Percentiles rank a stretch among this genome's conserved stretches.
phyloP scores from a whole-genome alignment of 2,329 filamentous ascomycete genomes.

The Alternaria triticina region DNA sequence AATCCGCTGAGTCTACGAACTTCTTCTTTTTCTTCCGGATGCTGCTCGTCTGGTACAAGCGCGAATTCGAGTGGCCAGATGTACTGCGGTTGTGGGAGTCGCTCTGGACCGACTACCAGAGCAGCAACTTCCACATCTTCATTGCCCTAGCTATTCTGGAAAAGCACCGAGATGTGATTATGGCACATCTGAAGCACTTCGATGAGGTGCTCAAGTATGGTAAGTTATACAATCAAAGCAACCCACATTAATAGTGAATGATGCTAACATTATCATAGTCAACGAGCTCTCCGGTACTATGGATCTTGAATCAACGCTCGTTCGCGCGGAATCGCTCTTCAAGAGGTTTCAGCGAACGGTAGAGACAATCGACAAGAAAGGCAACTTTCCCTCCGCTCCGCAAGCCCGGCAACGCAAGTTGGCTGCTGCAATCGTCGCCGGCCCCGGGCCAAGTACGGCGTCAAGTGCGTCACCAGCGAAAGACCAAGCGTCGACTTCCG shows the following conservation, averaged over 20 bases:
- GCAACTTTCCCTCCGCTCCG: constrained; percentile 73
- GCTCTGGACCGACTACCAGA: constrained; percentile 91
- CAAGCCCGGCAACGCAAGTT: constrained; percentile 58
- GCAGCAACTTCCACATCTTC: constrained; percentile 91
- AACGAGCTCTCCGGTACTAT: constrained; percentile 95
- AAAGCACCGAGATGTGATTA: constrained; percentile 95
- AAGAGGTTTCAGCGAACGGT: constrained; percentile 85
- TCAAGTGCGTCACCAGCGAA: constrained; percentile 23
- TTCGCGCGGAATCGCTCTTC: constrained; percentile 88
- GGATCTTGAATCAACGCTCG: constrained; percentile 83
- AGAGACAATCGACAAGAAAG: constrained; percentile 90
- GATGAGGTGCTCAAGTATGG: constrained; percentile 97
- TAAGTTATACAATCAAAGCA: constrained; percentile 53
- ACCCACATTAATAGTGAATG: background rate
- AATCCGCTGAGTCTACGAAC: constrained; percentile 92
- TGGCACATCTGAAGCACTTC: constrained; percentile 91
- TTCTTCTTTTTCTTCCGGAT: constrained; percentile 99
- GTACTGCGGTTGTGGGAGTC: constrained; percentile 89
- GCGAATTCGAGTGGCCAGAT: constrained; percentile 90
- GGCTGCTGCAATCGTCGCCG: constrained; percentile 39
- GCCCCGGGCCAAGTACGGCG: constrained; percentile 24
- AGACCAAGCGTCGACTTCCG: constrained; percentile 33
- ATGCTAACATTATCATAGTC: constrained; percentile 60
- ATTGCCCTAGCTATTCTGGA: constrained; percentile 92
- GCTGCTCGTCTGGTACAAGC: constrained; percentile 98